Base-by-base conservation (phyloP, 495 filamentous ascomycete species). In the Penicillium antarcticum region DNA sequence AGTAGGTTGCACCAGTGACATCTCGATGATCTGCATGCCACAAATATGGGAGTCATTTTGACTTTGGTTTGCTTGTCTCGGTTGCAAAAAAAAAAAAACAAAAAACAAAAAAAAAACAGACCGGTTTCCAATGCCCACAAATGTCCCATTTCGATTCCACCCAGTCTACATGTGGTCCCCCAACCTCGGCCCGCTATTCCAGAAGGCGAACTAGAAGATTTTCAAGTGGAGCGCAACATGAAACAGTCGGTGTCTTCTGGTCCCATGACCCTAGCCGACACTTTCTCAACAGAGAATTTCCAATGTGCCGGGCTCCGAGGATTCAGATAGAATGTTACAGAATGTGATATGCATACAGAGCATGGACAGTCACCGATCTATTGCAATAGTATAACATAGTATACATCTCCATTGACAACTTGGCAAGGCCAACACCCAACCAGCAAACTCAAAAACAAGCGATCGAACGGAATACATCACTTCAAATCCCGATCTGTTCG, bases 171-270 rank as follows among this genome's bases (percentile, higher is more conserved):
- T 48, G 38, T 41, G 45, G 45, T 37, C 32, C n/a, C 26, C 24
- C 21, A 42, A 48, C 58, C 58, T 58, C 58, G 58, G 58, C 47
- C 50, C 51, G 31, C 38, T 23, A 42, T 57, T 54, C 58, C 50
- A 52, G 55, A 52, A 61, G 44, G 23, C 39, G 32, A 23, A 40
- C 47, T 48, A 53, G 58, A 58, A 61, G 51, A 44, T 43, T 36
- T 19, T 9, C 26, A 33, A 31, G 58, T 61, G 58, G 55, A 58
- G 34, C 43, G 35, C 18, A 13, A 24, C 37, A 17, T 55, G 58
- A 61, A 52, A 61, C 58, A 51, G 41, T 44, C 55, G 39, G 44
- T 31, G 44, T 49, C 42, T 37, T 47, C 29, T 54, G 23, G 37
- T 44, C 56, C 33, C 51, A 42, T 59, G 48, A 59, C 44, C 26